These are phyloP conservation scores for Pichia cactophila DNA, from an alignment of 1,139 yeast species.

Conservation along the genomic window DNA sequence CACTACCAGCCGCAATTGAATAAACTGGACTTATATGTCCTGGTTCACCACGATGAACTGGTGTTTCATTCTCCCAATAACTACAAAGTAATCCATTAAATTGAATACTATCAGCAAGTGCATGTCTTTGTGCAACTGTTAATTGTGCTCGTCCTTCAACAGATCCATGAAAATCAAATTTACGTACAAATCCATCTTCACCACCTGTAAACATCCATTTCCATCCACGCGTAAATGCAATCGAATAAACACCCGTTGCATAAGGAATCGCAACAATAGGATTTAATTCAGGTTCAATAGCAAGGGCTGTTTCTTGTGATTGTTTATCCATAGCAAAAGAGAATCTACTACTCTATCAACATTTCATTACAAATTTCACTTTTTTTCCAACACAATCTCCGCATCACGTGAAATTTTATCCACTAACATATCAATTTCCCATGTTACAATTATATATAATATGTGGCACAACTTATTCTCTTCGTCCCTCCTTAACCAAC, in stretches of 20 bases:
- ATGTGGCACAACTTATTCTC: too few relatives aligned
- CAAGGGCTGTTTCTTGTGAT: not conserved
- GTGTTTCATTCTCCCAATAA: constrained; percentile 96
- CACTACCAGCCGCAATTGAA: constrained; percentile 74
- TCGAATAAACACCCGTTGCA: constrained; percentile 61
- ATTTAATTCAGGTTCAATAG: constrained; percentile 6
- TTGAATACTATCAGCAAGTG: constrained; percentile 75
- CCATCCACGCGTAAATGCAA: constrained; percentile 75
- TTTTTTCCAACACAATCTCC: too few relatives aligned
- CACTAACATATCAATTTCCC: too few relatives aligned
- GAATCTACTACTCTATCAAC: too few relatives aligned
- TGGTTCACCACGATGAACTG: constrained; percentile 27
- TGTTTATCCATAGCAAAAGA: not conserved
- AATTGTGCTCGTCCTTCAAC: constrained; percentile 85
- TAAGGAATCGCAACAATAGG: constrained; percentile 74
- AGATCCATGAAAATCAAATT: constrained; percentile 78
- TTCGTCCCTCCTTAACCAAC: not conserved
- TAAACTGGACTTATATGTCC: constrained; percentile 67
- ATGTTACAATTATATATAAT: too few relatives aligned
- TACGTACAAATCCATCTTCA: constrained; percentile 88
- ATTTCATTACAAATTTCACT: too few relatives aligned
- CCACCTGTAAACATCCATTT: constrained; percentile 93
- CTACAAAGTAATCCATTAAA: constrained; percentile 77
- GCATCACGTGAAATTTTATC: too few relatives aligned
- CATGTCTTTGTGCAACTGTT: constrained; percentile 88